Conservation (phyloP, 176 grass and related monocot species). For the Rhipidocladum racemiflorum region DNA sequence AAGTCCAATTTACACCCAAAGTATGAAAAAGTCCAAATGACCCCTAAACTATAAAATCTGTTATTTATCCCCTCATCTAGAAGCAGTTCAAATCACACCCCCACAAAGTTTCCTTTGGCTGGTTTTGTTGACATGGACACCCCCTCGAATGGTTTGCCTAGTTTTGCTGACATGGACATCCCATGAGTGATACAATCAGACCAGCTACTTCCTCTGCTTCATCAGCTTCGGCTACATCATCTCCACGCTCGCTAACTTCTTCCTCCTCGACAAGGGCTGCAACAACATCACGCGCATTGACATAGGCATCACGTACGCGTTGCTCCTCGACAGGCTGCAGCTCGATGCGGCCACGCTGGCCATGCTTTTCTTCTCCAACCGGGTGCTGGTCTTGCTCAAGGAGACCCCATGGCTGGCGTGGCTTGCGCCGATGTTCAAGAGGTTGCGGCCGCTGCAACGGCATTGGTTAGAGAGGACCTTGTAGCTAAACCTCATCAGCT, state of each 20-base stretch:
- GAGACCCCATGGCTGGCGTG: rapidly evolving
- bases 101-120: too few species aligned
- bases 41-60: too few species aligned
- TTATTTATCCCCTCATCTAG: too few species aligned
- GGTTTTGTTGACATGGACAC: too few species aligned
- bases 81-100: too few species aligned
- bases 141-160: too few species aligned
- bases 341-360: slow-evolving; percentile 6
- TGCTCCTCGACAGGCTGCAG: slow-evolving; percentile 42
- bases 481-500: slow-evolving; percentile 33
- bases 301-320: slow-evolving; percentile 47
- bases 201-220: slow-evolving; percentile 25
- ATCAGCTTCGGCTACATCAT: slow-evolving; percentile 20
- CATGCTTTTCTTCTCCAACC: slow-evolving; percentile 37
- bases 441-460: rapidly evolving
- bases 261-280: slow-evolving; percentile 15
- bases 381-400: background rate
- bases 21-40: too few species aligned
- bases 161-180: too few species aligned
- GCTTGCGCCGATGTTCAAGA: background rate
- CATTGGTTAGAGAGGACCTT: slow-evolving; percentile 25
- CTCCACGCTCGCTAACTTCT: slow-evolving; percentile 27
- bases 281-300: background rate
- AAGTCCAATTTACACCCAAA: too few species aligned
- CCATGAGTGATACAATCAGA: too few species aligned